These are phyloP conservation scores for Ceratocystis huliohia DNA, from an alignment of 2,329 filamentous ascomycete species.

Conservation along the genomic window DNA sequence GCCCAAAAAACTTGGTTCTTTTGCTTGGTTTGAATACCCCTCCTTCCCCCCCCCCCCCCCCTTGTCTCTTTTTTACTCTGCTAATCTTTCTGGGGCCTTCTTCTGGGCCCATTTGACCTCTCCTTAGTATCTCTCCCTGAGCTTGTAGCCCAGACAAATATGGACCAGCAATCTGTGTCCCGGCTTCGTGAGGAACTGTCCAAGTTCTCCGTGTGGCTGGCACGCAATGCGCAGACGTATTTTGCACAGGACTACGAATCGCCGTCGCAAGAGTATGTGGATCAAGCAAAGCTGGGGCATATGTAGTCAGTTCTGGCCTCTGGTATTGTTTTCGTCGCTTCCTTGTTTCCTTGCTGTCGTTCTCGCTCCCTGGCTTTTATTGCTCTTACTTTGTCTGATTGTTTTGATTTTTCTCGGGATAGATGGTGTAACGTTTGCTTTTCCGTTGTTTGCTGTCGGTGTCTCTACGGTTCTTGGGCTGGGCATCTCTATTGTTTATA, in stretches of 20 bases:
- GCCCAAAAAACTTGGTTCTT: slow-evolving; percentile 79
- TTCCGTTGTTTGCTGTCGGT: slow-evolving; percentile 6
- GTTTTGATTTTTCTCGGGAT: slow-evolving; percentile 4
- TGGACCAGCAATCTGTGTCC: slow-evolving; percentile 84
- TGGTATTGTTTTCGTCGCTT: not conserved
- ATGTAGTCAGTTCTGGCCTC: slow-evolving; percentile 4
- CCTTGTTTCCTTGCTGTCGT: not conserved
- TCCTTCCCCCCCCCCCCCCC: not conserved
- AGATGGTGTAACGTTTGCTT: slow-evolving; percentile 7
- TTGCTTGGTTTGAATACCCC: slow-evolving; percentile 57
- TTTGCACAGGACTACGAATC: slow-evolving; percentile 68
- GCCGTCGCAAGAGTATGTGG: slow-evolving; percentile 56
- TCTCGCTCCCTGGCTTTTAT: not conserved
- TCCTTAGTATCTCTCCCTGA: slow-evolving; percentile 72
- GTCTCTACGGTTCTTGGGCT: not conserved
- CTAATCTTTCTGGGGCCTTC: not conserved
- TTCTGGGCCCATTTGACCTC: not conserved
- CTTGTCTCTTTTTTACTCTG: not conserved
- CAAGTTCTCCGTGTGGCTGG: slow-evolving; percentile 76
- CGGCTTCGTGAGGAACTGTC: slow-evolving; percentile 78
- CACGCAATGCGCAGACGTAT: slow-evolving; percentile 61
- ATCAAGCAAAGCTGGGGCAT: slow-evolving; percentile 40
- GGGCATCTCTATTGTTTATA: not conserved
- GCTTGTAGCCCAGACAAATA: slow-evolving; percentile 91
- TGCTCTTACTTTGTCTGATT: not conserved